Evolutionary conservation across 2,329 filamentous ascomycete genomes (phyloP), one percentile per base, ranked within the genome.

Genomic region (Venturia carpophila): DNA sequence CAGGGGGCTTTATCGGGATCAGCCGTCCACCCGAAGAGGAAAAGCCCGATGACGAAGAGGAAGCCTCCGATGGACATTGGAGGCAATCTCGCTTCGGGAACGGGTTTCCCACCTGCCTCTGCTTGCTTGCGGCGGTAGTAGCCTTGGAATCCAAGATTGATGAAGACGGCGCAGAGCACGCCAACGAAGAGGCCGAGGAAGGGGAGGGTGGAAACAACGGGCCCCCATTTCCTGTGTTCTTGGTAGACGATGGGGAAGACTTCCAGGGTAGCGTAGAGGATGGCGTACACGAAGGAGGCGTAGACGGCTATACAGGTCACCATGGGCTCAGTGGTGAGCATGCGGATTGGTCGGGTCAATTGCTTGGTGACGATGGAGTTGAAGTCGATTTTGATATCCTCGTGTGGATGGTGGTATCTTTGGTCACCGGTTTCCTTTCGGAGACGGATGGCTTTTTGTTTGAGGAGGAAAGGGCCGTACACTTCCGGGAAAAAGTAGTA

Each of bases 201-300:
- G 0, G 88, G 87, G 17, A 66, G 76, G 2, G 81, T 78, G 1
- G 83, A 80, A 0, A 80, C 75, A 0, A 90, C 71, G 0, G 75
- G 76, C 6, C 78, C 78, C 87, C 87, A 91, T 30, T 85, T 85
- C 21, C 87, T 80, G 3, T 80, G 70, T 69, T 87, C 82, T 52
- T 80, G 76, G 70, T 90, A 91, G 42, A 87, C 85, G 68, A 91
- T 79, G n/a, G 88, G 88, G 71, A 90, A 89, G 17, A 85, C 83
- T 24, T 84, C 81, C 0, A 79, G 69, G 67, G 71, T 77, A 76
- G 84, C 74, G 72, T 88, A 89, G 0, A 88, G 72, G 39, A 88
- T 85, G 0, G 85, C 86, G 68, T 87, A 88, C 71, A 82, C 83
- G 72, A 91, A 66, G 0, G 78, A 75, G 6, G 76, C 76, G 64